These are phyloP conservation scores for Hamamelis virginiana DNA, from an alignment of 164 flowering plant species.

Conservation along the genomic window DNA sequence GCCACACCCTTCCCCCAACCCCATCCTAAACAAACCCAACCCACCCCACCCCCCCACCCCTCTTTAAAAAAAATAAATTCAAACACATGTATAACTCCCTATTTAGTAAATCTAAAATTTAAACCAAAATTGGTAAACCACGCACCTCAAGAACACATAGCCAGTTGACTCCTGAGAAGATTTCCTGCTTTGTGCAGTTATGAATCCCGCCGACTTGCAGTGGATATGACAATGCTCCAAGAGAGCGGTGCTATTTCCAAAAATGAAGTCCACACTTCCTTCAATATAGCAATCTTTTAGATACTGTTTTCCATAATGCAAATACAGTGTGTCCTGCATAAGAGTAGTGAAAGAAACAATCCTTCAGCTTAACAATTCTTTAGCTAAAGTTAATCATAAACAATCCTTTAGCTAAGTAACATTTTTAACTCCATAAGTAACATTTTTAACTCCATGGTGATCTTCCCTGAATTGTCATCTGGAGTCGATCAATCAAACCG, in stretches of 20 bases:
- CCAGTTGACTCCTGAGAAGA: slow-evolving; percentile 94
- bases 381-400: no score
- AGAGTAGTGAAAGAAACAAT: neutral
- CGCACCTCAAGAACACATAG: slow-evolving; percentile 90
- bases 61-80: no score
- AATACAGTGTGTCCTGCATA: slow-evolving; percentile 87
- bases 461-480: no score
- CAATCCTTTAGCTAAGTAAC: no score
- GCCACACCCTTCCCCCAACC: no score
- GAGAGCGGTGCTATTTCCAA: slow-evolving; percentile 95
- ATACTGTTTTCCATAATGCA: slow-evolving; percentile 92
- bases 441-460: no score
- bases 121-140: slow-evolving; percentile 1
- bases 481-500: neutral
- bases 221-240: slow-evolving; percentile 96
- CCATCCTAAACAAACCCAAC: no score
- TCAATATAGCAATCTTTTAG: slow-evolving; percentile 92
- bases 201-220: slow-evolving; percentile 84
- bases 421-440: no score
- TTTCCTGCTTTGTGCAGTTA: slow-evolving; percentile 96
- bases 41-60: no score
- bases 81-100: no score
- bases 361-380: neutral
- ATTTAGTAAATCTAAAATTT: no score
- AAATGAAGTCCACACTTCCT: slow-evolving; percentile 97